Percentiles rank a stretch among this genome's conserved stretches.
These are phyloP conservation scores for Zarea fungicola DNA, from an alignment of 2,329 filamentous ascomycete species.

Conservation along the genomic window DNA sequence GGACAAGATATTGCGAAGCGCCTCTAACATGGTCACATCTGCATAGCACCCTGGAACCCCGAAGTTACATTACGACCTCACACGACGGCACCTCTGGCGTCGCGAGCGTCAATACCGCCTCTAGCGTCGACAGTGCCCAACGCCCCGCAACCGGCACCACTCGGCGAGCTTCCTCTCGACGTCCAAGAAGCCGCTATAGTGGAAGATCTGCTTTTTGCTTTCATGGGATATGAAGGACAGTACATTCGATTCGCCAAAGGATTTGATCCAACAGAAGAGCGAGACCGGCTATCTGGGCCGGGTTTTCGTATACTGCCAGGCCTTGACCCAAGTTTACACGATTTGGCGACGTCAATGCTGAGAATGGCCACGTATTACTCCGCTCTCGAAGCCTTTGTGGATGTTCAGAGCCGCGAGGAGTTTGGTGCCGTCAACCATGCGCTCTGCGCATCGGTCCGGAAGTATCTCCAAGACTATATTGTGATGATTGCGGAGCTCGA, in stretches of 20 bases:
- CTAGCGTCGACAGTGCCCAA: constrained; percentile 69
- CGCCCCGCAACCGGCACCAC: constrained; percentile 63
- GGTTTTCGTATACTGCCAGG: constrained; percentile 73
- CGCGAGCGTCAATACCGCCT: constrained; percentile 58
- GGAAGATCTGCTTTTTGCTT: constrained; percentile 87
- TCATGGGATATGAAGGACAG: constrained; percentile 98
- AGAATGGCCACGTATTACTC: constrained; percentile 92
- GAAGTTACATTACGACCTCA: constrained; percentile 67
- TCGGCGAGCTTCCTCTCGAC: constrained; percentile 69
- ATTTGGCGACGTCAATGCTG: constrained; percentile 82
- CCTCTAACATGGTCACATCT: constrained; percentile 22
- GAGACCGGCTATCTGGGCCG: constrained; percentile 79
- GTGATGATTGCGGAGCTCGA: constrained; percentile 90
- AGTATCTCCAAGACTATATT: constrained; percentile 87
- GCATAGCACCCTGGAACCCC: constrained; percentile 65
- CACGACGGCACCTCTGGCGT: constrained; percentile 68
- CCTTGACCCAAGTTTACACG: constrained; percentile 84
- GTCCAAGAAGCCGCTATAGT: constrained; percentile 82
- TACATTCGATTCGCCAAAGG: constrained; percentile 82
- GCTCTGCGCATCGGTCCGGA: constrained; percentile 89
- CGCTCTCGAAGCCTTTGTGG: constrained; percentile 86
- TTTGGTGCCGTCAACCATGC: constrained; percentile 95
- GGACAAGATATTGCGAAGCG: background rate
- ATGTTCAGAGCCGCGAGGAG: constrained; percentile 87
- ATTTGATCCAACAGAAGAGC: constrained; percentile 80